These are phyloP conservation scores for Fusarium continuum DNA, from an alignment of 2,329 filamentous ascomycete genomes.

Conservation along the genomic window DNA sequence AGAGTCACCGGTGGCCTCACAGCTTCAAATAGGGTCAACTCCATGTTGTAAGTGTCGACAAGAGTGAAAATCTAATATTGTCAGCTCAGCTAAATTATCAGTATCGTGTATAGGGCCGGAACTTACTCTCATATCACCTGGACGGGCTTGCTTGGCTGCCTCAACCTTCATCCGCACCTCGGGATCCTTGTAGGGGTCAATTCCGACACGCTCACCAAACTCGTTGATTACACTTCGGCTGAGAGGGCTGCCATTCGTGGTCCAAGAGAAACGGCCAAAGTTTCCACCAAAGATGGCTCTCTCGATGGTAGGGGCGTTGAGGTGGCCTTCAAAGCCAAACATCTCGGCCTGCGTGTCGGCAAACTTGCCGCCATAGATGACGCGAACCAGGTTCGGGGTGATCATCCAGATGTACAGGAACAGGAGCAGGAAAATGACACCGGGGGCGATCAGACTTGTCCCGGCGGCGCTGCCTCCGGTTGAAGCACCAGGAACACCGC, in stretches of 20 bases:
- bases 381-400: slow-evolving; percentile 39
- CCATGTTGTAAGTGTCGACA: slow-evolving; percentile 50
- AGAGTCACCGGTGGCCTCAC: slow-evolving; percentile 39
- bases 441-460: slow-evolving; percentile 19
- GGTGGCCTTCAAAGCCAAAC: slow-evolving; percentile 48
- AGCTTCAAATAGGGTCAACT: slow-evolving; percentile 48
- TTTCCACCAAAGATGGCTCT: slow-evolving; percentile 44
- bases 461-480: background rate
- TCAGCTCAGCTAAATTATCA: slow-evolving; percentile 4
- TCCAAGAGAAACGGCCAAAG: slow-evolving; percentile 45
- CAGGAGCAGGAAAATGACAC: slow-evolving; percentile 38
- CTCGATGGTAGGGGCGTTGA: slow-evolving; percentile 45
- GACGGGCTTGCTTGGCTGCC: slow-evolving; percentile 40
- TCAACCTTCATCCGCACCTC: slow-evolving; percentile 41
- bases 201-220: slow-evolving; percentile 40
- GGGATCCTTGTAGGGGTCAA: slow-evolving; percentile 41
- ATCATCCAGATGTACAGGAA: slow-evolving; percentile 39
- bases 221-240: slow-evolving; percentile 41
- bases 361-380: slow-evolving; percentile 46
- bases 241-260: slow-evolving; percentile 42
- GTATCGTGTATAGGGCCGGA: too few relatives aligned
- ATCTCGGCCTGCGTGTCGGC: slow-evolving; percentile 43
- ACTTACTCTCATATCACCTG: slow-evolving; percentile 44
- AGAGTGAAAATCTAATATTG: slow-evolving; percentile 47
- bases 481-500: background rate